These are phyloP conservation scores for Cladophialophora yegresii DNA, from an alignment of 2,329 filamentous ascomycete genomes.

Conservation along the genomic window DNA sequence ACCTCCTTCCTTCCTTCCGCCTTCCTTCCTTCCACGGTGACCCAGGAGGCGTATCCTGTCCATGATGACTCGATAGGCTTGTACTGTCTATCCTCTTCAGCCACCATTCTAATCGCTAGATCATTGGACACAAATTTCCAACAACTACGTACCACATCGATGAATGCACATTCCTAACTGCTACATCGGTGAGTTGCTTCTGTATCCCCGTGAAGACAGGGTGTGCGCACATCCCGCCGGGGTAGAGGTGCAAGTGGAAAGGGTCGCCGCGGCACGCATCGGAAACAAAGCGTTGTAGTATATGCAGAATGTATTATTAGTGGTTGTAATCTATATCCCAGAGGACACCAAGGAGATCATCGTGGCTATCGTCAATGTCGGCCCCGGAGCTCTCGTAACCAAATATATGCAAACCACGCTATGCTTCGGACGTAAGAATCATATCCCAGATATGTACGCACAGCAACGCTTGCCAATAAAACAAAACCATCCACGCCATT, in stretches of 20 bases:
- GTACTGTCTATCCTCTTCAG: no score
- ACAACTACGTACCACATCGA: no score
- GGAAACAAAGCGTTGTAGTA: neutral
- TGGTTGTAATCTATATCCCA: neutral
- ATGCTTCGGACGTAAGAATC: neutral
- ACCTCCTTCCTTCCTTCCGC: no score
- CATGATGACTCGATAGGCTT: no score
- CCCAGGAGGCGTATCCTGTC: no score
- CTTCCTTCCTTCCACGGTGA: no score
- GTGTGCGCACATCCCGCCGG: neutral
- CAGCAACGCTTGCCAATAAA: conserved; percentile 12
- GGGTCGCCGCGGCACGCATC: neutral
- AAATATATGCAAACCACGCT: neutral
- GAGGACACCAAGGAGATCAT: neutral
- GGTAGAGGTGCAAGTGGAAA: neutral
- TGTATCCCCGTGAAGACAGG: no score
- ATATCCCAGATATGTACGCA: conserved; percentile 3
- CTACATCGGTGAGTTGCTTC: no score
- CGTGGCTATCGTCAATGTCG: neutral
- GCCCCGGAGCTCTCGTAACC: neutral
- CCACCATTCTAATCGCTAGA: no score
- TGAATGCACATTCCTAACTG: no score
- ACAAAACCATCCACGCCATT: neutral
- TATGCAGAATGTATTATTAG: neutral
- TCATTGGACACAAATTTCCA: no score